A percentile compares a stretch with the other conserved stretches of the same genome.
These are phyloP conservation scores for Citrus unshiu DNA, from an alignment of 345 rosid genomes.

Conservation along the genomic window DNA sequence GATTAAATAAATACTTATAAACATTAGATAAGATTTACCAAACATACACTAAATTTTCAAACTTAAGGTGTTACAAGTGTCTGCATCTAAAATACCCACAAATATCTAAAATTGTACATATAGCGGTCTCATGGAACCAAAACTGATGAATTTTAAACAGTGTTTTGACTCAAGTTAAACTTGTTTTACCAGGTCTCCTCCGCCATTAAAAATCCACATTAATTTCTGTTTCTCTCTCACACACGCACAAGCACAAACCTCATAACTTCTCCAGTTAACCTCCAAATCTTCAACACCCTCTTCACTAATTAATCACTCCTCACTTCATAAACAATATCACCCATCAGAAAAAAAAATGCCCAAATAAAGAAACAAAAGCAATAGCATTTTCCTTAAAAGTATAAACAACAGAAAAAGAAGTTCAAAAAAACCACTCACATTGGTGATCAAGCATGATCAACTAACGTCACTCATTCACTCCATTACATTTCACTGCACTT, in stretches of 20 bases:
- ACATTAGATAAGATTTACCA: rapidly evolving
- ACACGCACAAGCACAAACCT: neutral
- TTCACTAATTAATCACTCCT: neutral
- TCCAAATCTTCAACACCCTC: neutral
- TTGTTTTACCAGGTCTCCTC: neutral
- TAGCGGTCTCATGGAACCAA: too few species aligned
- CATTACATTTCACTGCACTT: neutral
- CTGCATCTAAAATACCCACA: too few species aligned
- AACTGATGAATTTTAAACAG: neutral
- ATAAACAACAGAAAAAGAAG: neutral
- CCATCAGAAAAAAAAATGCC: neutral
- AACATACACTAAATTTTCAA: too few species aligned
- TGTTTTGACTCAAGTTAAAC: neutral
- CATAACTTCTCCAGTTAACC: neutral
- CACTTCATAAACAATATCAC: neutral
- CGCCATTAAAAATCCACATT: neutral
- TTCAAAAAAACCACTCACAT: neutral
- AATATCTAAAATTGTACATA: too few species aligned
- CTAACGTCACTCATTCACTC: neutral
- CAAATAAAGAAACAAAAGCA: neutral
- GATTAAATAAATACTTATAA: too few species aligned
- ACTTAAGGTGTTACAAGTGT: too few species aligned
- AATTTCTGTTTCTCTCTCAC: neutral
- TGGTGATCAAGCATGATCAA: neutral
- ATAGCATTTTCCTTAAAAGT: too few species aligned